Evolutionary conservation across 2,329 filamentous ascomycete genomes (phyloP).

Genomic region (Cordyceps cicadae): DNA sequence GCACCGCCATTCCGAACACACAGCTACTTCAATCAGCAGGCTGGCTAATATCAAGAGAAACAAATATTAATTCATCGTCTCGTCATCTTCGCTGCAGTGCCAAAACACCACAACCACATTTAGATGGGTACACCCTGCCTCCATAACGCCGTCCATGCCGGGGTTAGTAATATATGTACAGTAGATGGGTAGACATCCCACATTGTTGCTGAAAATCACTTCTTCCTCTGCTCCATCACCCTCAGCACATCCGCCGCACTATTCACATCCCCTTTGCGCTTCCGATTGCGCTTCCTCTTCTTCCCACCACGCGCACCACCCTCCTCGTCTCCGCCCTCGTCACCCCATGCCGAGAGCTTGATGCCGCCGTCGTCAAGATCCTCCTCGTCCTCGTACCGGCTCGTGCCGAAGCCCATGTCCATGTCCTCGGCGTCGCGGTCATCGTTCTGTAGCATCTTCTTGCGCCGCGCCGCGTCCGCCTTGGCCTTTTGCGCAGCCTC

Average conservation of each 20-base stretch:
- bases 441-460: constrained; percentile 63
- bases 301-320: constrained; percentile 36
- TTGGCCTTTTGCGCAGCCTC: constrained; percentile 31
- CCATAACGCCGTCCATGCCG: neutral
- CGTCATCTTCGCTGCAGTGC: neutral
- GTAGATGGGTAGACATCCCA: neutral
- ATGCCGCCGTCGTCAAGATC: constrained; percentile 63
- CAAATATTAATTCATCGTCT: neutral
- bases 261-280: constrained; percentile 70
- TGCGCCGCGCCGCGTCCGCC: constrained; percentile 59
- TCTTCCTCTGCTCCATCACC: constrained; percentile 58
- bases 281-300: constrained; percentile 66
- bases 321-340: constrained; percentile 40
- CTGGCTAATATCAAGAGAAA: no score
- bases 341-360: constrained; percentile 59
- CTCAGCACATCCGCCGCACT: constrained; percentile 72
- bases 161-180: no score
- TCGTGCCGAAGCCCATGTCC: constrained; percentile 89
- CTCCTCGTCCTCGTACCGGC: constrained; percentile 78
- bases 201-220: constrained; percentile 12
- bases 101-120: neutral
- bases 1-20: neutral
- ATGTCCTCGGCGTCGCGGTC: constrained; percentile 83
- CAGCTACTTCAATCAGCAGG: neutral
- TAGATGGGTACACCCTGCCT: neutral